Base-by-base conservation (phyloP, 2,329 filamentous ascomycete species). In the Fusarium newnesense region DNA sequence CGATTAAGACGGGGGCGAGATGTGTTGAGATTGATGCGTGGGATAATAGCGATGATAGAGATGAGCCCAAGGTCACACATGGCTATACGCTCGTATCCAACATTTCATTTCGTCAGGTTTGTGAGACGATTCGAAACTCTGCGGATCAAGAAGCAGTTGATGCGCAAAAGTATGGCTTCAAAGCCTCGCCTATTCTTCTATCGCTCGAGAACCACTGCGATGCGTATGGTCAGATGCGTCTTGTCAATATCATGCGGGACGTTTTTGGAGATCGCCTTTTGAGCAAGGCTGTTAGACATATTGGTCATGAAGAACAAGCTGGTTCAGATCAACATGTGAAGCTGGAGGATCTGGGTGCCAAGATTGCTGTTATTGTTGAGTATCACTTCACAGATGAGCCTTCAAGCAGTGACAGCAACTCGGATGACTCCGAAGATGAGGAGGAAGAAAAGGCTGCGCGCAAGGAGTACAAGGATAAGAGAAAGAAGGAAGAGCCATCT, bases 1-100 rank as follows among this genome's bases (percentile, higher is more conserved):
- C 90, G 0, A 82, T 94, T 21, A 83, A 81, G 36, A 88, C 90
- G 1, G 92, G 91, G 4, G 90, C 90, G 4, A 85, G 92, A 11
- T 94, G 92, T 75, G 91, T 94, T 42, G 92, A 94, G 81, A 93
- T 93, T 60, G 91, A 93, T 76, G 92, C 90, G 4, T 94, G 91
- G 92, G 91, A 93, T 75, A 85, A 91, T 53, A 84, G 87, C 42
- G 87, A 90, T 13, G 80, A 92, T 74, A 81, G 81, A 43, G 85
- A 89, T 15, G 91, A 93, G 78, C 91, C 91, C 8, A 93, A 92
- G 77, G 91, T 93, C 59, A 93, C 91, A 0, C 91, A 93, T 76
- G 91, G 91, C 3, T 93, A 89, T 79, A 93, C 91, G 0, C 83
- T 93, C 5, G 90, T 92, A 8, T 92, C 90, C 13, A 83, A 92